Evolutionary conservation across 164 flowering plant genomes (phyloP).

Genomic region (Cinnamomum chago): DNA sequence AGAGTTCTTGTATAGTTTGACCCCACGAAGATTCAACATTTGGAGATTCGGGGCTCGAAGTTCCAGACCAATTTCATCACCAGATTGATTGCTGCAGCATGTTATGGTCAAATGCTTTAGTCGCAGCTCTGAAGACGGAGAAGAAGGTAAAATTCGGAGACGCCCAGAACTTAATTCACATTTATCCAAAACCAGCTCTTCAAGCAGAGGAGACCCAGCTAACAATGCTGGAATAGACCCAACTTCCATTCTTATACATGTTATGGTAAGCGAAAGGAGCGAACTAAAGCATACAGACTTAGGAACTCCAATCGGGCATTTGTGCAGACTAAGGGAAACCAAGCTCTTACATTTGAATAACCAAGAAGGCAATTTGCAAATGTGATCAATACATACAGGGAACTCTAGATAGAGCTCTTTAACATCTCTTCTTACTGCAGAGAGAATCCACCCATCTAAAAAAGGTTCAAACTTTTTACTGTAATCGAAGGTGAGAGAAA

Average conservation of each 20-base stretch:
- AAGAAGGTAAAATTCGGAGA: neutral
- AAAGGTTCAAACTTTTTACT: neutral
- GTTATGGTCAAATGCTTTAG: neutral
- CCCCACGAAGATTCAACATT: neutral
- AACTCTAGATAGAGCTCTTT: neutral
- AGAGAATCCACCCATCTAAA: neutral
- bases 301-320: neutral
- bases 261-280: neutral
- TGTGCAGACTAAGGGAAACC: neutral
- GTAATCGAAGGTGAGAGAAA: neutral
- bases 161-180: neutral
- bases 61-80: neutral
- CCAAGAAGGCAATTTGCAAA: neutral
- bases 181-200: neutral
- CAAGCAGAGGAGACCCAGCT: neutral
- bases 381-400: neutral
- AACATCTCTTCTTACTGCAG: neutral
- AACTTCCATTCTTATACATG: neutral
- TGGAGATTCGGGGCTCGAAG: neutral
- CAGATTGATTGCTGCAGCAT: neutral
- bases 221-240: neutral
- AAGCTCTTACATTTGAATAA: neutral
- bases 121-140: neutral
- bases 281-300: neutral
- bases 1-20: neutral